Base-by-base conservation (phyloP, 192 early-diverging fungal genomes). In the Coemansia sp. region DNA sequence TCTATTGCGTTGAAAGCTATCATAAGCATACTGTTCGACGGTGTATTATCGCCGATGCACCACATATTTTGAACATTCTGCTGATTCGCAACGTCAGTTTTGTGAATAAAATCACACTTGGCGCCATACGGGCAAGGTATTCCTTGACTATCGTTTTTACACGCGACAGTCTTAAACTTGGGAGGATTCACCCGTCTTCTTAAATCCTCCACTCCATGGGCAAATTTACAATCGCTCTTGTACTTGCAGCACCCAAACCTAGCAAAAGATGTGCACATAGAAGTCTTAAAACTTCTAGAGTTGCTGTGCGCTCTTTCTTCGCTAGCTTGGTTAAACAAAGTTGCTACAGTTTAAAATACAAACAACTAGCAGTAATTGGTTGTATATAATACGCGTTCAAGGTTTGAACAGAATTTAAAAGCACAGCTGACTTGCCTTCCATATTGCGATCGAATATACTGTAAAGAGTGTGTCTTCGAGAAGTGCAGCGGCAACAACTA, bases 101-200 rank as follows among this genome's bases (percentile, higher is more conserved):
- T 24, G 41, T 81, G 79, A n/a, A 64, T 56, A 68, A 70, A 81
- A 56, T 75, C 73, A 56, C 79, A 81, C 32, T 75, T 72, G 17
- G 23, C 21, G 29, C 66, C 76, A 19, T 75, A 80, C 1, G 78
- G 62, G 23, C 78, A 75, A 9, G 19, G 22, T 0, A 35, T 56
- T 5, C 60, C 53, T 9, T 62, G 50, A 2, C 23, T 49, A 15
- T 71, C 67, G 43, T 72, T 80, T 35, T 59, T 67, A 56, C 78
- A 80, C 14, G 57, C 24, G 0, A 45, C 25, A 0, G 78, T 80
- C 23, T 74, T 71, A 25, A 62, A 67, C 14, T 69, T 72, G 10
- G 56, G 62, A 5, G 72, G 78, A 27, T 70, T 66, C 10, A 37
- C 32, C 3, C 78, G 56, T 6, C 25, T 12, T 8, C 72, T 58